These are phyloP conservation scores for Carallia pectinifolia DNA, from an alignment of 345 rosid species.

Conservation along the genomic window DNA sequence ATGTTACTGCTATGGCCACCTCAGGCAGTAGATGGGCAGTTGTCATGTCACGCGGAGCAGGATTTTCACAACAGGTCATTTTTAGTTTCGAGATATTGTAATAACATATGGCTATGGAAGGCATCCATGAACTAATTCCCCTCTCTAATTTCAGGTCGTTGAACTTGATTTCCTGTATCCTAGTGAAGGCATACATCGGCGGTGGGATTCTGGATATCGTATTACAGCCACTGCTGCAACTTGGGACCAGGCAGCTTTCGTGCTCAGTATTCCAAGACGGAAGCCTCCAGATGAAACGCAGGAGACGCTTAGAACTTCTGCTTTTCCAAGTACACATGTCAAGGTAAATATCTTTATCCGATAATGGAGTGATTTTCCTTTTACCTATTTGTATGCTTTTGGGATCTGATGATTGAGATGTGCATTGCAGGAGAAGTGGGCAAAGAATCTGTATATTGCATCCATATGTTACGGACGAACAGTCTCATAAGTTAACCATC, in stretches of 20 bases:
- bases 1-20: slow-evolving; percentile 91
- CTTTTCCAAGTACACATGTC: slow-evolving; percentile 87
- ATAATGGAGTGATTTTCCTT: background rate
- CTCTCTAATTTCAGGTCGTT: slow-evolving; percentile 56
- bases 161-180: slow-evolving; percentile 98
- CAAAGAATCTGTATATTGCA: slow-evolving; percentile 79
- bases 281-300: slow-evolving; percentile 82
- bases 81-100: background rate
- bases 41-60: slow-evolving; percentile 96
- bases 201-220: slow-evolving; percentile 87
- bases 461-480: slow-evolving; percentile 87
- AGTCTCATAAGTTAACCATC: slow-evolving; percentile 47
- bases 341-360: slow-evolving; percentile 48
- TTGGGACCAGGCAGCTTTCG: slow-evolving; percentile 88
- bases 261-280: slow-evolving; percentile 76
- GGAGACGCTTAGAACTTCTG: slow-evolving; percentile 89
- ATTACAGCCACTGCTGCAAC: slow-evolving; percentile 96
- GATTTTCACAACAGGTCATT: slow-evolving; percentile 72
- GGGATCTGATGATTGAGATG: background rate
- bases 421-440: slow-evolving; percentile 85
- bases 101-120: background rate
- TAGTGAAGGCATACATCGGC: slow-evolving; percentile 89
- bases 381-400: background rate
- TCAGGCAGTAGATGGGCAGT: slow-evolving; percentile 92
- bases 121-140: background rate